Base-by-base conservation (phyloP, 2,329 filamentous ascomycete genomes). In the Diaporthe vexans region DNA sequence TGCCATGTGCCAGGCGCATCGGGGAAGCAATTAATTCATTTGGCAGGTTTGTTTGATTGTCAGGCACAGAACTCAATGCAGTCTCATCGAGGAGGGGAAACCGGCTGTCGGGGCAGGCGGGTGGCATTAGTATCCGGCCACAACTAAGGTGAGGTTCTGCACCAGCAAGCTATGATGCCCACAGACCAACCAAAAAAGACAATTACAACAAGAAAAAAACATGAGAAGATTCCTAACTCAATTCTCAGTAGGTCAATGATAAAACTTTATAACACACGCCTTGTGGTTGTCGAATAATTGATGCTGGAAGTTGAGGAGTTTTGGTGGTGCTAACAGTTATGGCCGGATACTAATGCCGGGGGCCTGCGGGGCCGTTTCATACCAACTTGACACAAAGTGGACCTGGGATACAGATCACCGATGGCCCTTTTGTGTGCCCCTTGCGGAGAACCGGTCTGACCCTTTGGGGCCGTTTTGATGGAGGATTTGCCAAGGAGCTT, bases 351-450 rank as follows among this genome's bases (percentile, higher is more conserved):
- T n/a, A n/a, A n/a, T n/a, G n/a, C n/a, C n/a, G n/a, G n/a, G n/a
- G n/a, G n/a, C n/a, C n/a, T n/a, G n/a, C n/a, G n/a, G n/a, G 63
- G 63, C 63, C 63, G 63, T 56, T 61, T 67, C 71, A 57, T 63
- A 29, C 57, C 57, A 65, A 37, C 43, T 56, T 65, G 70, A 65
- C 46, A 65, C 70, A 63, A 61, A 26, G 57, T 72, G 70, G 57
- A 24, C 43, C 57, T 37, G 54, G 70, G 70, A 63, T 48, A 67
- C 29, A 37, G 63, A 67, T 67, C 63, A 67, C 46, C 46, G 43
- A 52, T 67, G 43, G 26, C 33, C 15, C 15, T 43, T 10, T 19
- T 35, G 7, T 35, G 43, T 67, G 19, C 11, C 26, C 26, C 43
- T 67, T 51, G 61, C 43, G 63, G 63, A 67, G 63, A 52, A 67